Evolutionary conservation across 306 rosid species (phyloP).

Genomic region (Boehmeria nivea): DNA sequence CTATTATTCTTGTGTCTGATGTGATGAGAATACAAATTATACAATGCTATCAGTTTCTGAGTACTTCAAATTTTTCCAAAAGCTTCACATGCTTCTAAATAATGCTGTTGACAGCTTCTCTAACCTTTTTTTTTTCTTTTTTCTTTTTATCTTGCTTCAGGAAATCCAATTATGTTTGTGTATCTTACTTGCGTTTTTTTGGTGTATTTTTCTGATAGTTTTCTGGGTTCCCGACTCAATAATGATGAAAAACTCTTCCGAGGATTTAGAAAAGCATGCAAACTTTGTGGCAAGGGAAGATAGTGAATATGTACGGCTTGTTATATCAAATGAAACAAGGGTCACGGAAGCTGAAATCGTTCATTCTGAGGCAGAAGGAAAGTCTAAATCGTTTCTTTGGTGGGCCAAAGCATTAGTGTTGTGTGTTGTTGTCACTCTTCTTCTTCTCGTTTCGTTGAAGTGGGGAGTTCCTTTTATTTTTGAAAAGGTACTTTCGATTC

Average conservation of each 20-base stretch:
- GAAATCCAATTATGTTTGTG: background rate
- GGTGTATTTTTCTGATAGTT: background rate
- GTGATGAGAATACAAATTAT: no score
- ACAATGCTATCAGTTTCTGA: no score
- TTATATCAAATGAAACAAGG: constrained; percentile 58
- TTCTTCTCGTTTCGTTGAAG: constrained; percentile 43
- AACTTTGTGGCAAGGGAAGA: constrained; percentile 43
- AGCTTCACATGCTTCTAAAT: no score
- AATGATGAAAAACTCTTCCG: constrained; percentile 51
- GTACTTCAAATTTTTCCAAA: no score
- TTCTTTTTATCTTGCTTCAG: no score
- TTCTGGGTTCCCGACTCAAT: background rate
- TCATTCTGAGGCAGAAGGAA: constrained; percentile 52
- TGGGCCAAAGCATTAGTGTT: constrained; percentile 58
- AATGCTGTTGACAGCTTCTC: no score
- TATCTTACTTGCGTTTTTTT: background rate
- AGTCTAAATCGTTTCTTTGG: constrained; percentile 48
- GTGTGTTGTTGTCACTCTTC: constrained; percentile 39
- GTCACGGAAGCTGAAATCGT: constrained; percentile 40
- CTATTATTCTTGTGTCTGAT: no score
- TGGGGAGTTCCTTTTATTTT: constrained; percentile 88
- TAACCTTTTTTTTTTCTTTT: background rate
- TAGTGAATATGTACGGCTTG: constrained; percentile 80
- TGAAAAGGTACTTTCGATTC: constrained; percentile 57
- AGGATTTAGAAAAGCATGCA: constrained; percentile 44